A percentile compares a stretch with the other conserved stretches of the same genome.
These are phyloP conservation scores for Teratosphaeria zuluensis DNA, from an alignment of 2,329 filamentous ascomycete genomes.

Conservation along the genomic window DNA sequence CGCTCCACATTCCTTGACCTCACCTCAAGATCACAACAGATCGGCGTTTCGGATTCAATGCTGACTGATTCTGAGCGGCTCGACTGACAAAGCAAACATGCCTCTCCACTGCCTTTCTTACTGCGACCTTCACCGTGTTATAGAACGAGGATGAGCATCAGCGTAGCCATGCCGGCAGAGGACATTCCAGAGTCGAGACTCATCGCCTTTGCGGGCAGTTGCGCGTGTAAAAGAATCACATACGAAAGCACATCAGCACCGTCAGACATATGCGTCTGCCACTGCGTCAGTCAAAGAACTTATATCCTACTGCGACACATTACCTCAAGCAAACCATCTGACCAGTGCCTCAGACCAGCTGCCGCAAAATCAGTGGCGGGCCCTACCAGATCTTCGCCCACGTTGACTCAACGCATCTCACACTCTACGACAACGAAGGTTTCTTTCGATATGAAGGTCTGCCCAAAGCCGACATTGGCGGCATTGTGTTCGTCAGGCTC, in stretches of 20 bases:
- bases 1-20: too few relatives aligned
- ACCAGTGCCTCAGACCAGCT: conserved; percentile 4
- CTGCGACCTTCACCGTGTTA: too few relatives aligned
- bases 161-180: background rate
- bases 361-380: conserved; percentile 16
- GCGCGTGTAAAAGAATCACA: conserved; percentile 15
- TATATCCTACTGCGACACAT: background rate
- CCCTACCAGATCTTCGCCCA: conserved; percentile 13
- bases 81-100: too few relatives aligned
- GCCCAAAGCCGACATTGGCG: conserved; percentile 10
- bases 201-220: conserved; percentile 12
- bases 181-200: background rate
- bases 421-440: conserved; percentile 12
- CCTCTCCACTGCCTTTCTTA: too few relatives aligned
- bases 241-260: conserved; percentile 8
- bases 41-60: too few relatives aligned
- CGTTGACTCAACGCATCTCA: conserved; percentile 6
- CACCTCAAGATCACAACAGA: too few relatives aligned
- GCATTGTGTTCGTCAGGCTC: conserved; percentile 8
- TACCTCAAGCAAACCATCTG: background rate
- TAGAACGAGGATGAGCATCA: background rate
- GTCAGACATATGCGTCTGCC: background rate
- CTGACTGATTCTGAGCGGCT: too few relatives aligned
- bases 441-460: conserved; percentile 12
- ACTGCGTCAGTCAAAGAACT: background rate